These are phyloP conservation scores for Sanguinoderma infundibulare DNA, from an alignment of 1,284 basidiomycete genomes.

Conservation along the genomic window DNA sequence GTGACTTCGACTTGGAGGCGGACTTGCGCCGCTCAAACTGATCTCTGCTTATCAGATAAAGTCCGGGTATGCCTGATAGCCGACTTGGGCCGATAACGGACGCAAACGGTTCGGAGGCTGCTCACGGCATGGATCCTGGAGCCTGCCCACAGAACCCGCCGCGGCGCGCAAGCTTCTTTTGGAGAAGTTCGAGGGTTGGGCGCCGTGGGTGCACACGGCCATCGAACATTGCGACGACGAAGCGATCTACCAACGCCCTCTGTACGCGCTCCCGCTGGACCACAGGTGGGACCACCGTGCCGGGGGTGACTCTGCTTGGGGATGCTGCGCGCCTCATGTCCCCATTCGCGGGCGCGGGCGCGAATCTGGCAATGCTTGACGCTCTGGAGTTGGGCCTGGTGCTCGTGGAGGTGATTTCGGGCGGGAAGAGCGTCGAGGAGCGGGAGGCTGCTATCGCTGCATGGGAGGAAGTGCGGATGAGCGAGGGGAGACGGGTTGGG, in stretches of 20 bases:
- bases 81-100: too few relatives aligned
- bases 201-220: constrained; percentile 14
- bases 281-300: constrained; percentile 15
- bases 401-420: constrained; percentile 1
- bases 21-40: too few relatives aligned
- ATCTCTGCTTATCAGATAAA: too few relatives aligned
- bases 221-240: constrained; percentile 13
- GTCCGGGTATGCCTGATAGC: too few relatives aligned
- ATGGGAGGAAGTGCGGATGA: not conserved
- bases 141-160: constrained; percentile 3
- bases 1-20: too few relatives aligned
- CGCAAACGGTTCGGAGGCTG: too few relatives aligned
- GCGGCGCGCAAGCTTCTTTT: constrained; percentile 11
- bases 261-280: constrained; percentile 16
- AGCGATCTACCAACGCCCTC: constrained; percentile 15
- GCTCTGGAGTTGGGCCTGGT: constrained; percentile 33
- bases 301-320: constrained; percentile 37
- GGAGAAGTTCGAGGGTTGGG: constrained; percentile 13
- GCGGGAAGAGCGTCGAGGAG: not conserved
- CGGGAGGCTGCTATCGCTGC: not conserved
- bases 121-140: too few relatives aligned
- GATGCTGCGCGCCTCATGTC: constrained; percentile 55
- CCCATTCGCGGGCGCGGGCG: constrained; percentile 49
- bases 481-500: not conserved
- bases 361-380: constrained; percentile 43